Evolutionary conservation across 2,329 filamentous ascomycete species (phyloP), one percentile per base, ranked within the genome.

Genomic region (Pestalotiopsis sp.): DNA sequence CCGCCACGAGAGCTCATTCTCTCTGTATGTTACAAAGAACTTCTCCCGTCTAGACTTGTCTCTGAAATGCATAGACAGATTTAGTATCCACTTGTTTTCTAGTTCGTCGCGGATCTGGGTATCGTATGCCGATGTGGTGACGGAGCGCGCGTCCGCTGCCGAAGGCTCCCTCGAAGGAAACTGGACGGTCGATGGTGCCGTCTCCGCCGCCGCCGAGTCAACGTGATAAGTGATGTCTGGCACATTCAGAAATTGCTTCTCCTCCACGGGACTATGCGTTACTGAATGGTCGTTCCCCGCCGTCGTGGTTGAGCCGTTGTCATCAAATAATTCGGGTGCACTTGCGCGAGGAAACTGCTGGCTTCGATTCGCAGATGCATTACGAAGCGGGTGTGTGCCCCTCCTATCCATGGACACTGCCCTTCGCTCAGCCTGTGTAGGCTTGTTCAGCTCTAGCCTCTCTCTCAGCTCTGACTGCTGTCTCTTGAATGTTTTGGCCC

Each of bases 51-150:
- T 93, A 13, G 95, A 97, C 75, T 92, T 91, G 81, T 99, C 96
- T 69, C 95, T 90, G 80, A 98, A 99, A 80, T 97, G 94, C 96
- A 99, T 98, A 81, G 94, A 98, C 70, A 98, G 87, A 77, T 99
- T 99, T 73, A 99, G 85, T 70, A 99, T 98, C 96, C 96, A 99
- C 76, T 88, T 91, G 70, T 86, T 88, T 76, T 98, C 94, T 67
- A 98, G 86, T 80, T 98, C 95, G 71, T 93, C 89, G 72, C 92
- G 89, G 72, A 97, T 87, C 74, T 89, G 84, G 66, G 85, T 83
- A 66, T 92, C 88, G 75, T 92, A 87, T 69, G 86, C 81, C 2
- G 86, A 85, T 3, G 82, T 83, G 17, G 86, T 84, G 71, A 85
- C 80, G 23, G 86, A 87, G 25, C 80, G 82, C 2, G 80, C 79